These are phyloP conservation scores for Geranium rotundifolium DNA, from an alignment of 345 rosid species.

Conservation along the genomic window DNA sequence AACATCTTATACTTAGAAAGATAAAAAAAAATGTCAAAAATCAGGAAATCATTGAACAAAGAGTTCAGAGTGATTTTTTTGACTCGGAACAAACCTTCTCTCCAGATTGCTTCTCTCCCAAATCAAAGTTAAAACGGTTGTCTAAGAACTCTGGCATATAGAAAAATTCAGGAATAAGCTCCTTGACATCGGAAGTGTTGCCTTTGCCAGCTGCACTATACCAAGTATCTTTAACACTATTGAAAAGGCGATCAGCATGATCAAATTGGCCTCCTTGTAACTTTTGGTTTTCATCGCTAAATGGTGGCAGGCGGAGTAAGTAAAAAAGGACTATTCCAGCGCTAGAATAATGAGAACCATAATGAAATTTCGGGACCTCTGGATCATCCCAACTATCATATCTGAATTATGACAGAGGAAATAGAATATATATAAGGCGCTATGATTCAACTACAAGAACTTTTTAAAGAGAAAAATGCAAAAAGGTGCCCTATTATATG, in stretches of 20 bases:
- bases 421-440: not conserved
- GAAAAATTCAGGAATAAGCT: conserved; percentile 95
- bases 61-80: not conserved
- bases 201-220: conserved; percentile 96
- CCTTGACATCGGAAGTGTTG: conserved; percentile 97
- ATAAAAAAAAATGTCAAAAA: not conserved
- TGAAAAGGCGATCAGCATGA: conserved; percentile 99
- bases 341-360: conserved; percentile 99
- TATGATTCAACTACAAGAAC: not conserved
- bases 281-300: conserved; percentile 95
- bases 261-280: conserved; percentile 99
- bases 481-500: no score
- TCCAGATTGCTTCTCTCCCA: conserved; percentile 98
- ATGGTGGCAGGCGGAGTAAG: conserved; percentile 95
- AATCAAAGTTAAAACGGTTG: conserved; percentile 67
- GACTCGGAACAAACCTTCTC: conserved; percentile 44
- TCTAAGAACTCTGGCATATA: conserved; percentile 95
- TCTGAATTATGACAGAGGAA: conserved; percentile 34
- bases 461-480: not conserved
- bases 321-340: conserved; percentile 99
- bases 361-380: conserved; percentile 97
- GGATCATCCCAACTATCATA: conserved; percentile 99
- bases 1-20: no score
- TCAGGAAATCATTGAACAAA: conserved; percentile 1
- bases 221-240: conserved; percentile 91